phyloP scores from a whole-genome alignment of 2,329 filamentous ascomycete genomes.

The Neofusicoccum kwambonambiense region DNA sequence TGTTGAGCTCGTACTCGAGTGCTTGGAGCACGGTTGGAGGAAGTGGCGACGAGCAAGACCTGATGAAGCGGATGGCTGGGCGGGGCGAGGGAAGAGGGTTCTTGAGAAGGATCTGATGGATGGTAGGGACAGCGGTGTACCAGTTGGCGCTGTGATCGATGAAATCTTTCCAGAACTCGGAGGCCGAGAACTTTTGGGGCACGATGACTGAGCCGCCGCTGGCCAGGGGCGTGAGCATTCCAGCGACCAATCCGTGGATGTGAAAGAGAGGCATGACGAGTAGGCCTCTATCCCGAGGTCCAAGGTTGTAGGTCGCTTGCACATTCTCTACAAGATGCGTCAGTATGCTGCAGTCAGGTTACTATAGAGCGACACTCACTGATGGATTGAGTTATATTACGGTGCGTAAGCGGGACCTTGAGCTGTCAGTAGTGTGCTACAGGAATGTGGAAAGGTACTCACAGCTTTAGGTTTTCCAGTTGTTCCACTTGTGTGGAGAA shows the following conservation, averaged over 20 bases:
- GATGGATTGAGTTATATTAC: constrained; percentile 52
- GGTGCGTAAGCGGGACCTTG: constrained; percentile 68
- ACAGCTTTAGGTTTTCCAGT: constrained; percentile 73
- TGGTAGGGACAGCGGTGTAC: constrained; percentile 82
- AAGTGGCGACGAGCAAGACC: constrained; percentile 74
- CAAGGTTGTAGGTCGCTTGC: constrained; percentile 67
- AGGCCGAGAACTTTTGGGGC: constrained; percentile 70
- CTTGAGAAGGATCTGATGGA: constrained; percentile 78
- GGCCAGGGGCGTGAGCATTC: constrained; percentile 67
- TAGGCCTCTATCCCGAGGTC: constrained; percentile 66
- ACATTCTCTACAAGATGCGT: constrained; percentile 59
- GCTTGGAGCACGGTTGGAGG: constrained; percentile 72
- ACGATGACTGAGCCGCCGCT: constrained; percentile 72
- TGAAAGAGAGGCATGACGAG: constrained; percentile 84
- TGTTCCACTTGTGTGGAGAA: constrained; percentile 75
- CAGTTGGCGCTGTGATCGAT: constrained; percentile 68
- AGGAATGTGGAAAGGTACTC: not conserved
- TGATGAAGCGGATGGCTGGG: constrained; percentile 74
- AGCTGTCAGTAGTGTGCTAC: not conserved
- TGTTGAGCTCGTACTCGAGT: constrained; percentile 66
- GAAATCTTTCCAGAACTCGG: constrained; percentile 74
- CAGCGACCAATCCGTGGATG: constrained; percentile 76
- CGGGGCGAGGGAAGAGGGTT: constrained; percentile 62
- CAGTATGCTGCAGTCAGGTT: constrained; percentile 9
- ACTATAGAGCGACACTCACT: not conserved